These are phyloP conservation scores for Naganishia randhawae DNA, from an alignment of 768 basidiomycete species.

Conservation along the genomic window DNA sequence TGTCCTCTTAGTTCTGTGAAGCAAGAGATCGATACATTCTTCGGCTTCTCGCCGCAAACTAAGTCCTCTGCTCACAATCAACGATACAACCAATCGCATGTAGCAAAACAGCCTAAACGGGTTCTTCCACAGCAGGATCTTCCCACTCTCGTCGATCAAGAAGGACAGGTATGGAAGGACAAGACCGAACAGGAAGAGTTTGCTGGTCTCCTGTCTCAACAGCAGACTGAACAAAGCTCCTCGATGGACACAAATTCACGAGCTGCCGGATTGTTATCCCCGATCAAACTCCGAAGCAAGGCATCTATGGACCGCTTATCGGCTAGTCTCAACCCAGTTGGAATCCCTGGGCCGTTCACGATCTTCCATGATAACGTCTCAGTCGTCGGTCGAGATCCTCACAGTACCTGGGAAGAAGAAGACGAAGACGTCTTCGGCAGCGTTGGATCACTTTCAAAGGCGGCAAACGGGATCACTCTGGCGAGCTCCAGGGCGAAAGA, in stretches of 20 bases:
- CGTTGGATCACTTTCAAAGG: background rate
- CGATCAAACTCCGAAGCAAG: slow-evolving; percentile 9
- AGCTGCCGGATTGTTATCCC: background rate
- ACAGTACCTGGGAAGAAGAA: background rate
- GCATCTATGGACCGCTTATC: background rate
- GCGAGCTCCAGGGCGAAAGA: background rate
- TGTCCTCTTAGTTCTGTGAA: background rate
- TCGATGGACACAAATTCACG: background rate
- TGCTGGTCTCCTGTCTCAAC: background rate
- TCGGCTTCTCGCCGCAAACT: background rate
- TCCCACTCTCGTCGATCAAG: background rate
- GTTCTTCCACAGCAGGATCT: no score
- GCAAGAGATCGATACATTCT: slow-evolving; percentile 13
- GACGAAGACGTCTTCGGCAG: slow-evolving; percentile 12
- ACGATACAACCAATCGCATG: no score
- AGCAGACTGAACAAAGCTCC: background rate
- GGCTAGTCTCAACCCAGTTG: no score
- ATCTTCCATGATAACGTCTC: slow-evolving; percentile 5
- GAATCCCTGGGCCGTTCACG: background rate
- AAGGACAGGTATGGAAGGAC: background rate
- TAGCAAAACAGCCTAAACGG: no score
- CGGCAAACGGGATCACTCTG: background rate
- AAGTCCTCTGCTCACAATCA: no score
- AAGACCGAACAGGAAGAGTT: background rate
- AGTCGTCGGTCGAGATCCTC: slow-evolving; percentile 10